Base-by-base conservation (phyloP, 495 filamentous ascomycete species). In the Staphylotrichum tortipilum region DNA sequence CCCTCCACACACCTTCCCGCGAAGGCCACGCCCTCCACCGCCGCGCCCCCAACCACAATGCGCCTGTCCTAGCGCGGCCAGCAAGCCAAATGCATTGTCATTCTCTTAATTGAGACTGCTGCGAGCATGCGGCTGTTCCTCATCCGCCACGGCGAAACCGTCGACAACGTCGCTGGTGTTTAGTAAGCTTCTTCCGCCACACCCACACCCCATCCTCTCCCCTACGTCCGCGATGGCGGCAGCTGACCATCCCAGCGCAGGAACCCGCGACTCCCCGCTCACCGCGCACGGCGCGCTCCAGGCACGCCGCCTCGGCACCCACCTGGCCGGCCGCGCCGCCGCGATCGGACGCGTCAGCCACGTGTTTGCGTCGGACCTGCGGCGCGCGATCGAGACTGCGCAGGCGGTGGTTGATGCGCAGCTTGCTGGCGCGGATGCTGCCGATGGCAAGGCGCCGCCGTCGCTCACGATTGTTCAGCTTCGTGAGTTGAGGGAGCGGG, bases 141-240 rank as follows among this genome's bases (percentile, higher is more conserved):
- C 41, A 81, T 92, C 51, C 79, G 89, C 44, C 89, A 95, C 69
- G 89, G 83, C 50, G 89, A 95, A 66, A 90, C 89, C 4, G 82
- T 90, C 36, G 83, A 92, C 65, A 95, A 94, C 68, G 81, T 92
- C 46, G 83, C 82, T 29, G 75, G 79, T 44, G 59, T 82, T 47
- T 88, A 84, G 87, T 91, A 75, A 53, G 81, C 42, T 40, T 23
- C 12, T 24, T 21, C n/a, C 22, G 6, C 6, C 15, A 9, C 10
- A 17, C 29, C 15, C 28, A n/a, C 35, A 48, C 48, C 31, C 21
- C 37, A 42, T 26, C 10, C 26, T 28, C 10, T 28, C 26, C 10
- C 10, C 26, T 28, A n/a, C n/a, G n/a, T 10, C 26, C 33, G 19
- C 23, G 36, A 28, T 15, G n/a, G 18, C 10, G 7, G 23, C 14